Percentiles rank a stretch among this genome's conserved stretches.
These are phyloP conservation scores for Eutreptiella sp. DNA, from an alignment of 208 protist species.

Conservation along the genomic window DNA sequence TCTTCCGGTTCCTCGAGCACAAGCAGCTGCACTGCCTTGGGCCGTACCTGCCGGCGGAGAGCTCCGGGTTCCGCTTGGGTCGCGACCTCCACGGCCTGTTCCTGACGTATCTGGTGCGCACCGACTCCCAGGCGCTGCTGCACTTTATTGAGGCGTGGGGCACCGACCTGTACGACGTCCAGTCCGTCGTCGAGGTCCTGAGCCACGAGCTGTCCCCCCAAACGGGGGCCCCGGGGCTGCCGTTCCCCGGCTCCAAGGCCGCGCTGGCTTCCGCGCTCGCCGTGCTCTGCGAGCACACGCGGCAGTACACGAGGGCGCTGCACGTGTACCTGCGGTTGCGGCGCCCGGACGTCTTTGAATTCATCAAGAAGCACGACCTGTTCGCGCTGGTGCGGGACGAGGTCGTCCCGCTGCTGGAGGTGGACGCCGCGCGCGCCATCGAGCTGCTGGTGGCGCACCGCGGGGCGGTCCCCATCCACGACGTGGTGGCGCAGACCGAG, in stretches of 20 bases:
- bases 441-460: neutral
- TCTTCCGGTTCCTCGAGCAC: neutral
- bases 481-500: neutral
- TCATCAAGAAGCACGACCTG: constrained; percentile 3
- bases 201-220: too few relatives aligned
- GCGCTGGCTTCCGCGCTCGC: neutral
- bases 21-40: neutral
- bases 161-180: neutral
- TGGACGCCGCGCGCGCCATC: neutral
- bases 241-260: neutral
- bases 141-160: neutral
- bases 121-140: neutral
- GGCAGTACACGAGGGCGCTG: neutral
- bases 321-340: neutral
- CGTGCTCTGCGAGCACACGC: neutral
- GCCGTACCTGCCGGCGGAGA: neutral
- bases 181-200: neutral
- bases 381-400: neutral
- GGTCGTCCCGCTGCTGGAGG: neutral
- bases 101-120: constrained; percentile 4
- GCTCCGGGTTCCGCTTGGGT: constrained; percentile 1
- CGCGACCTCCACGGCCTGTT: constrained; percentile 1
- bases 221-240: neutral
- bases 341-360: constrained; percentile 4
- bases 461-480: neutral